Percentiles rank a stretch among this genome's conserved stretches.
These are phyloP conservation scores for Albatrellus sp. DNA, from an alignment of 1,284 basidiomycete species.

Conservation along the genomic window DNA sequence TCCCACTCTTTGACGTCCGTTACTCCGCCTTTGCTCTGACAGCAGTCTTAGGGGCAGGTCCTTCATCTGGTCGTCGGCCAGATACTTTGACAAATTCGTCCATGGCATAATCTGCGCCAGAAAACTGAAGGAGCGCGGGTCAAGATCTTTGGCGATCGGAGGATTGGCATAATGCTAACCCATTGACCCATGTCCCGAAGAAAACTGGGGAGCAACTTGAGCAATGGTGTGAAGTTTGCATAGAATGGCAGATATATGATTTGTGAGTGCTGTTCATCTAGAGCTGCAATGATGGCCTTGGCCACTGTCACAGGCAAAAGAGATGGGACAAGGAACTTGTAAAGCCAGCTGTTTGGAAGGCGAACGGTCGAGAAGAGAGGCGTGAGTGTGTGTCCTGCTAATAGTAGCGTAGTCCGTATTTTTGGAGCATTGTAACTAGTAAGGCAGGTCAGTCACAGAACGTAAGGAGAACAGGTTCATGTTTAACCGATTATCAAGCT, in stretches of 20 bases:
- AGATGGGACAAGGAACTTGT: constrained; percentile 66
- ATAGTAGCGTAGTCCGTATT: constrained; percentile 73
- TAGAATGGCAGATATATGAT: constrained; percentile 68
- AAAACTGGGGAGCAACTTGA: constrained; percentile 57
- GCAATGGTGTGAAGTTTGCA: constrained; percentile 41
- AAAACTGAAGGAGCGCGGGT: constrained; percentile 2
- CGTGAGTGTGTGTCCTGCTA: constrained; percentile 67
- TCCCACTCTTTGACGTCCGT: not conserved
- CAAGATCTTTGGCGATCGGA: not conserved
- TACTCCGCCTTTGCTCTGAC: not conserved
- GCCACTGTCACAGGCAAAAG: constrained; percentile 64
- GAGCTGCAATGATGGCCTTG: constrained; percentile 64
- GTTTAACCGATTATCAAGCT: constrained; percentile 61
- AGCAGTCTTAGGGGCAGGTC: not conserved
- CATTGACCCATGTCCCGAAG: constrained; percentile 58
- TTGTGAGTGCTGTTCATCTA: constrained; percentile 68
- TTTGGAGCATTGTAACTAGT: constrained; percentile 56
- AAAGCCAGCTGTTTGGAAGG: constrained; percentile 38
- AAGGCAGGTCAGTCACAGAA: constrained; percentile 4
- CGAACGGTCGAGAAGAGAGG: constrained; percentile 55
- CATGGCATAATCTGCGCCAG: constrained; percentile 12
- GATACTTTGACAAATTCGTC: constrained; percentile 10
- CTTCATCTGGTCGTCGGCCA: constrained; percentile 11
- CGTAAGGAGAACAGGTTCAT: not conserved
- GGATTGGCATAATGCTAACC: constrained; percentile 29